phyloP scores from a whole-genome alignment of 306 rosid genomes.

The Comarum palustre region DNA sequence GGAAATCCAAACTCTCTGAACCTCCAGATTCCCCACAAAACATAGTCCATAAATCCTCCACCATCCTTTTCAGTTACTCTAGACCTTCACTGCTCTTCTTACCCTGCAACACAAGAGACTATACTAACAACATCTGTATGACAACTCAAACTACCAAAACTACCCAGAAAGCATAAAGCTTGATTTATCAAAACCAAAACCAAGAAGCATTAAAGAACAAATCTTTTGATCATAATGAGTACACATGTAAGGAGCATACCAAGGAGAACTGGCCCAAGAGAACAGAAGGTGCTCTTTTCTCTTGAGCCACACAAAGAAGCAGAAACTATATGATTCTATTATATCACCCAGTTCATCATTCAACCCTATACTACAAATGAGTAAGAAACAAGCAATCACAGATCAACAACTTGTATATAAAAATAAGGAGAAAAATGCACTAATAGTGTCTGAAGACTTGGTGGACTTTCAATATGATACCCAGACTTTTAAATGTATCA shows the following conservation, averaged over 20 bases:
- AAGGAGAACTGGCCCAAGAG: not conserved
- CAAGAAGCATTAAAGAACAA: not conserved
- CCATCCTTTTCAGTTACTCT: slow-evolving; percentile 10
- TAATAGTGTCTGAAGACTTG: no score
- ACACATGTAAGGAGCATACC: not conserved
- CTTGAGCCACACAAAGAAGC: not conserved
- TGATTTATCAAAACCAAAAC: not conserved
- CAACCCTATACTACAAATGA: no score
- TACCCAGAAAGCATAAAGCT: not conserved
- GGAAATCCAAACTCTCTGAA: slow-evolving; percentile 23
- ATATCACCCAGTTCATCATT: not conserved
- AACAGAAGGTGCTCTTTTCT: not conserved
- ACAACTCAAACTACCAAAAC: not conserved
- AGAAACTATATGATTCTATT: not conserved
- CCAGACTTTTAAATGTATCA: no score
- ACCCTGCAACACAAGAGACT: slow-evolving; percentile 21
- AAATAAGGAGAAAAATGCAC: no score
- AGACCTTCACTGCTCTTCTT: not conserved
- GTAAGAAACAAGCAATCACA: not conserved
- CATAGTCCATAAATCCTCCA: slow-evolving; percentile 49
- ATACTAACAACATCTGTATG: not conserved
- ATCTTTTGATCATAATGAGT: not conserved
- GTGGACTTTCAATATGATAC: no score
- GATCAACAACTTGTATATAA: not conserved
- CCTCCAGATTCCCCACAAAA: slow-evolving; percentile 54